phyloP scores from a whole-genome alignment of 331 rosid species.

The Spiraea crenata region DNA sequence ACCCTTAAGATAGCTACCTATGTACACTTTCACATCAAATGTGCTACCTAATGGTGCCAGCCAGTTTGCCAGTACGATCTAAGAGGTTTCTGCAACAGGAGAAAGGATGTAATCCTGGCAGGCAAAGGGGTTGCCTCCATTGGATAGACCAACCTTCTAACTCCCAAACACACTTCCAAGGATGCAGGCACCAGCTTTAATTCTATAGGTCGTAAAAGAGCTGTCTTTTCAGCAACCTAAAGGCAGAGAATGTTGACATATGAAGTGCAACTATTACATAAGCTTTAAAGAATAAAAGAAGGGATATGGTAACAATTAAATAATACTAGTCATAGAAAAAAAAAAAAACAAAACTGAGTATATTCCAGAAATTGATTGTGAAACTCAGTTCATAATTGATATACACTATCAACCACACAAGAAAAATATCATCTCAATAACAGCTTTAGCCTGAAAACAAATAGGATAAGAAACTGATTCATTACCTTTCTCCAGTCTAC shows the following conservation, averaged over 20 bases:
- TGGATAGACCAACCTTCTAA: too few species aligned
- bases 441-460: slow-evolving; percentile 6
- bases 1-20: too few species aligned
- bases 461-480: slow-evolving; percentile 12
- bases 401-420: background rate
- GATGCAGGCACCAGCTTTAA: slow-evolving; percentile 89
- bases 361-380: background rate
- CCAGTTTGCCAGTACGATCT: too few species aligned
- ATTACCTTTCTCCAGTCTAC: slow-evolving; percentile 95
- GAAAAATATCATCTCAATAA: slow-evolving; percentile 16
- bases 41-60: too few species aligned
- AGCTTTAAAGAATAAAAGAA: slow-evolving; percentile 5
- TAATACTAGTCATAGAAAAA: background rate
- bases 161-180: slow-evolving; percentile 37
- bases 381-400: background rate
- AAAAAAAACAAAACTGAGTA: background rate
- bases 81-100: too few species aligned
- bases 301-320: background rate
- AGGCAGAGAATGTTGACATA: slow-evolving; percentile 23
- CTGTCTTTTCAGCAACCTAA: slow-evolving; percentile 92
- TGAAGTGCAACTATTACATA: slow-evolving; percentile 4
- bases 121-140: too few species aligned
- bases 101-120: too few species aligned
- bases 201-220: slow-evolving; percentile 82
- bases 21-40: too few species aligned